Conservation (phyloP, 768 basidiomycete species). For the Inosperma sp. region DNA sequence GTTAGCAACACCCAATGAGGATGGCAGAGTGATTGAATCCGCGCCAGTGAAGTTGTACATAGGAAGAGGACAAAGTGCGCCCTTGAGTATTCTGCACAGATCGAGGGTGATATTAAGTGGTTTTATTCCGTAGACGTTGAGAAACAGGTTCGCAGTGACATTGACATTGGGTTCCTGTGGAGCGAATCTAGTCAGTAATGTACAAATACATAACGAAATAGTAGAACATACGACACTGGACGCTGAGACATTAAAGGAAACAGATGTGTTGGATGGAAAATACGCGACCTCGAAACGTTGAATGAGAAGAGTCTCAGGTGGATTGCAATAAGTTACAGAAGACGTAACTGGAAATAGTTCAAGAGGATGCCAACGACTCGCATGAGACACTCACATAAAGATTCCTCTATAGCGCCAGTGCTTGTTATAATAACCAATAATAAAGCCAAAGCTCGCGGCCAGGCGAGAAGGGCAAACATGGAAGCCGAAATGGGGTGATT, state of each 20-base stretch:
- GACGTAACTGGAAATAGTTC: constrained; percentile 57
- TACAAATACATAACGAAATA: constrained; percentile 9
- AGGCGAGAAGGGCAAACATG: constrained; percentile 69
- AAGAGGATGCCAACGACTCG: constrained; percentile 15
- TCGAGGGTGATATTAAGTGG: constrained; percentile 82
- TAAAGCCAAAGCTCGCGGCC: constrained; percentile 59
- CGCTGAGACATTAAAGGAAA: constrained; percentile 81
- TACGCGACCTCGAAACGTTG: constrained; percentile 74
- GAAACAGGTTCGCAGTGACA: constrained; percentile 74
- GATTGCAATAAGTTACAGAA: constrained; percentile 82
- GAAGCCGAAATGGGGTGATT: constrained; percentile 22
- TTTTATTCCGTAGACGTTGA: constrained; percentile 85
- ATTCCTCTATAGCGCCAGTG: constrained; percentile 47
- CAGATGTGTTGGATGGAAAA: constrained; percentile 63
- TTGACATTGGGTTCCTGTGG: constrained; percentile 66
- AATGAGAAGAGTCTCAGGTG: constrained; percentile 74
- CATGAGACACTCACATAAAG: constrained; percentile 50
- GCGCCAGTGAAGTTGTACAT: constrained; percentile 86
- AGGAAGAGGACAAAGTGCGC: constrained; percentile 78
- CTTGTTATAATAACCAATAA: constrained; percentile 35
- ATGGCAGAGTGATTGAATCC: constrained; percentile 61
- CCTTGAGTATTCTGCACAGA: constrained; percentile 73
- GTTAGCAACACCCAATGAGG: constrained; percentile 49
- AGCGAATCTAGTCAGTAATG: constrained; percentile 11
- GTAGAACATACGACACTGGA: constrained; percentile 70